Evolutionary conservation across 148 eudicot genomes (phyloP).

Genomic region (Mesembryanthemum crystallinum): DNA sequence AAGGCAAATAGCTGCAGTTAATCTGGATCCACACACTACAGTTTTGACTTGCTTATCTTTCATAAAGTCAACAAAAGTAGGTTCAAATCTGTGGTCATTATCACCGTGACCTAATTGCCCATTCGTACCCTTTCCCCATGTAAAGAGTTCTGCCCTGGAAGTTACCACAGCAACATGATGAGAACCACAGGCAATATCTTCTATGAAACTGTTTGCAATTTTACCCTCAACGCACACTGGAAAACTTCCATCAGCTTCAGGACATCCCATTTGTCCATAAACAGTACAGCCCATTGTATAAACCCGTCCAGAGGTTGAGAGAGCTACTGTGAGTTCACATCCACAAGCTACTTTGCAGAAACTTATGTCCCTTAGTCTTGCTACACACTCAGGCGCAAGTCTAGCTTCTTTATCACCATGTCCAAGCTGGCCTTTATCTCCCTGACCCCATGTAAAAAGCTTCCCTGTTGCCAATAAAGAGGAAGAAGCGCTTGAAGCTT

Average conservation of each 20-base stretch:
- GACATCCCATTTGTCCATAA: constrained; percentile 60
- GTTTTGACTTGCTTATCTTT: constrained; percentile 75
- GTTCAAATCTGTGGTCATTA: constrained; percentile 48
- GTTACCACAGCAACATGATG: constrained; percentile 84
- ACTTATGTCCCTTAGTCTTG: constrained; percentile 35
- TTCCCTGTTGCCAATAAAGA: constrained; percentile 41
- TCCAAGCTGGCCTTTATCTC: constrained; percentile 82
- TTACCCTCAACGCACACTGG: constrained; percentile 56
- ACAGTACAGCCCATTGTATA: constrained; percentile 68
- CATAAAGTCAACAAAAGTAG: constrained; percentile 57
- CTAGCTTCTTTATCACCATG: constrained; percentile 67
- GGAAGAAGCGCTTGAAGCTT: constrained; percentile 26
- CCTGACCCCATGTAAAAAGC: constrained; percentile 92
- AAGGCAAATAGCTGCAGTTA: constrained; percentile 69
- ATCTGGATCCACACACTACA: constrained; percentile 76
- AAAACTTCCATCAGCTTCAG: constrained; percentile 46
- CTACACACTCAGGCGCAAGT: constrained; percentile 54
- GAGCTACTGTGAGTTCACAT: constrained; percentile 55
- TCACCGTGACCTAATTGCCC: constrained; percentile 95
- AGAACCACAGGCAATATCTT: constrained; percentile 85
- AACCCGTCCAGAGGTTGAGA: constrained; percentile 59
- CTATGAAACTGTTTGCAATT: constrained; percentile 45
- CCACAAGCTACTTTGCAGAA: constrained; percentile 77
- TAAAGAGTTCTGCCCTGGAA: constrained; percentile 68
- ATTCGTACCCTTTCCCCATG: constrained; percentile 91